Base-by-base conservation (phyloP, 768 basidiomycete genomes). In the Boletellus emodensis region DNA sequence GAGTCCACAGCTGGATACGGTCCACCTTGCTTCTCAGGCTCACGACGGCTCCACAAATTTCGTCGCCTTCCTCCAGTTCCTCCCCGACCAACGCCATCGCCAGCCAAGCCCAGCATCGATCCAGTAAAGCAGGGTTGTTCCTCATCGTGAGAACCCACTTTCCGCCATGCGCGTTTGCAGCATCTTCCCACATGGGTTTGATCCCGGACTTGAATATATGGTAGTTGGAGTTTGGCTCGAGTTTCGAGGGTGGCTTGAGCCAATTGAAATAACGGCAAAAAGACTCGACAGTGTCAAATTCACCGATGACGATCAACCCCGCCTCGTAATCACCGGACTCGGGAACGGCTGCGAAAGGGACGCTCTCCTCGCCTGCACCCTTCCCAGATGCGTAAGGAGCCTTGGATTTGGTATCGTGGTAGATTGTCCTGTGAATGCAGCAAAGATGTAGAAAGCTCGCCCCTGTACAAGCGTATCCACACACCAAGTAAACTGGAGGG, bases 111-210 rank as follows among this genome's bases (percentile, higher is more conserved):
- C 94, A 96, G 67, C 86, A 90, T 34, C 87, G 77, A 73, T 96
- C 93, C 44, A 95, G 72, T 59, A 93, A 66, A 41, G 70, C 68
- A 3, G 90, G 83, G 56, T 85, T 88, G 60, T 86, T 85, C 74
- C 87, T 87, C 85, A 95, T 91, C 61, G 91, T 91, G 50, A 97
- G 69, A 17, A 94, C 91, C 94, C 94, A 96, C 72, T 94, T 94
- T 33, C 94, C 94, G 17, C 94, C 94, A 46, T 85, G 80, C 22
- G 89, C 87, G 62, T 96, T 96, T 47, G 91, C 89, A 28, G 81
- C 81, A 66, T 95, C 94, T 72, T 95, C 94, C 93, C 93, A 96
- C 94, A 96, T 95, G 13, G 91, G 91, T 64, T 92, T 91, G 74
- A 94, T 94, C 15, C 90, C 90, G 18, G 82, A 77, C 72, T 95